These are phyloP conservation scores for Ogataea salicorniae DNA, from an alignment of 805 yeast species.

Conservation along the genomic window DNA sequence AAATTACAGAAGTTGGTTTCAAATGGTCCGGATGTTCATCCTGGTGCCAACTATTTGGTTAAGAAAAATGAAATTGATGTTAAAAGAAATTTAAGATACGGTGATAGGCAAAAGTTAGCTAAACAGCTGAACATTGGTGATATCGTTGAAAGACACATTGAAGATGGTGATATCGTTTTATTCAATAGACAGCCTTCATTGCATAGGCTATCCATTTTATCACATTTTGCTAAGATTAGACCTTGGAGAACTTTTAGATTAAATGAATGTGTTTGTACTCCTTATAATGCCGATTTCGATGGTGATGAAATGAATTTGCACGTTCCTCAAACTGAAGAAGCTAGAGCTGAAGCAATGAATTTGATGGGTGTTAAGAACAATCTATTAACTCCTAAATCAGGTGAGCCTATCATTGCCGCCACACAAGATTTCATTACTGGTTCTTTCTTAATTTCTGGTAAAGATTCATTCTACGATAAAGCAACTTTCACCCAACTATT, in stretches of 20 bases:
- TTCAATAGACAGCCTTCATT: constrained; percentile 98
- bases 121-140: constrained; percentile 79
- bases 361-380: constrained; percentile 97
- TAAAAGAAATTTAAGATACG: constrained; percentile 84
- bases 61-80: constrained; percentile 77
- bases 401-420: constrained; percentile 99
- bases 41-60: constrained; percentile 92
- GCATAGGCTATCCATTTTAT: constrained; percentile 87
- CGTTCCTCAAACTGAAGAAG: constrained; percentile 98
- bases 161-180: constrained; percentile 93
- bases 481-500: constrained; percentile 77
- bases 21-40: constrained; percentile 85
- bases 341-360: constrained; percentile 97
- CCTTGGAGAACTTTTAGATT: constrained; percentile 98
- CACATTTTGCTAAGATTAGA: constrained; percentile 92
- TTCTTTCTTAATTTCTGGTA: constrained; percentile 84
- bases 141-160: constrained; percentile 91
- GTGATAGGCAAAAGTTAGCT: constrained; percentile 77
- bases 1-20: constrained; percentile 69
- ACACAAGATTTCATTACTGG: constrained; percentile 99
- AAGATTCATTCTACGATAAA: constrained; percentile 89
- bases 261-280: constrained; percentile 98
- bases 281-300: constrained; percentile 98
- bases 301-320: constrained; percentile 99
- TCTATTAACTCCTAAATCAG: constrained; percentile 91